Evolutionary conservation across 2,329 filamentous ascomycete species (phyloP).

Genomic region (Dactylella cylindrospora): DNA sequence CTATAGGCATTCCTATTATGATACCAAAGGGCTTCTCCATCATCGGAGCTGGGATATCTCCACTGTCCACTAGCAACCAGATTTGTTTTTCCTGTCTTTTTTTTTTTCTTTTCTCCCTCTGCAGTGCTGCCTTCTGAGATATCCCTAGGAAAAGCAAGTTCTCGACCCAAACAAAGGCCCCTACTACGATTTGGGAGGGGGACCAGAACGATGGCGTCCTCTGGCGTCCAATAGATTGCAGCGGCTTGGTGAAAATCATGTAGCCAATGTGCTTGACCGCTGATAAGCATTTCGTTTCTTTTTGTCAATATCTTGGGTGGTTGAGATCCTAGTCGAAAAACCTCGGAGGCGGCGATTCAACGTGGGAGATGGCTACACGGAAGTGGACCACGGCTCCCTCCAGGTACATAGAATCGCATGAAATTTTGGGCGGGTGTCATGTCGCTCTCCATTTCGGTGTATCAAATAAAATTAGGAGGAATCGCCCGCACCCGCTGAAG

Average conservation of each 20-base stretch:
- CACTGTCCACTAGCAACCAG: not conserved
- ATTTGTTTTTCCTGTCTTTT: not conserved
- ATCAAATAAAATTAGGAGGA: constrained; percentile 6
- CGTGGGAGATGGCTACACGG: constrained; percentile 37
- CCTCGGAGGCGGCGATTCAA: constrained; percentile 19
- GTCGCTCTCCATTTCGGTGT: constrained; percentile 2
- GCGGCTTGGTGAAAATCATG: constrained; percentile 21
- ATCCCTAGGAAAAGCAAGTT: constrained; percentile 14
- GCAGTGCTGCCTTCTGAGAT: constrained; percentile 6
- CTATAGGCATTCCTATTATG: constrained; percentile 8
- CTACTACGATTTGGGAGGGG: constrained; percentile 13
- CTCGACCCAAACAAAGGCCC: constrained; percentile 7
- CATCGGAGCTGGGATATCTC: constrained; percentile 17
- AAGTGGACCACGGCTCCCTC: constrained; percentile 28
- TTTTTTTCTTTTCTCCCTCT: constrained; percentile 11
- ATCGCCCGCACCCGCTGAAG: constrained; percentile 44
- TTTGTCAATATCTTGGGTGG: too few species aligned
- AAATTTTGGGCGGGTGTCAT: not conserved
- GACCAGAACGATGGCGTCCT: constrained; percentile 2
- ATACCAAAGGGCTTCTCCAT: constrained; percentile 12
- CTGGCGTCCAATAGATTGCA: constrained; percentile 25
- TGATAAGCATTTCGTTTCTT: constrained; percentile 35
- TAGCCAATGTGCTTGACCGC: constrained; percentile 40
- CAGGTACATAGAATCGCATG: constrained; percentile 3
- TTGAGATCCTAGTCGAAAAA: too few species aligned